Evolutionary conservation across 768 basidiomycete species (phyloP).

Genomic region (Calocybe cyanea): DNA sequence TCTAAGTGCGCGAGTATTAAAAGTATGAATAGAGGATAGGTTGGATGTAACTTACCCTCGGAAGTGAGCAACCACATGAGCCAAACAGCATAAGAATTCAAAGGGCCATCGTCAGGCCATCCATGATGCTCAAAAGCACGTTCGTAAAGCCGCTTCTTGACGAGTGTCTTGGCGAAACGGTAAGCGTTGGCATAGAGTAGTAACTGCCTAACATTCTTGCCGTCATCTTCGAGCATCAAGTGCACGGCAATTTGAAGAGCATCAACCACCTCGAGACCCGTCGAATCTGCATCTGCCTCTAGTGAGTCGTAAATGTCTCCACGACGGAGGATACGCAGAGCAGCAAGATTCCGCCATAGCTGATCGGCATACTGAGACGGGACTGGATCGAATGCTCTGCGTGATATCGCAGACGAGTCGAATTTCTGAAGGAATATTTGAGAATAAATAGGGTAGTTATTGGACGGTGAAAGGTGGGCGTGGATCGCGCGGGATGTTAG

Average conservation of each 20-base stretch:
- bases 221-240: slow-evolving; percentile 54
- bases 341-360: slow-evolving; percentile 28
- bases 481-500: slow-evolving; percentile 38
- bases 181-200: slow-evolving; percentile 38
- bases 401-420: slow-evolving; percentile 45
- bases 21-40: neutral
- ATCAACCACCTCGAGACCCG: slow-evolving; percentile 1
- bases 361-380: slow-evolving; percentile 30
- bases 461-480: slow-evolving; percentile 25
- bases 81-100: slow-evolving; percentile 50
- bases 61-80: slow-evolving; percentile 51
- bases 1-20: slow-evolving; percentile 14
- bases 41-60: slow-evolving; percentile 23
- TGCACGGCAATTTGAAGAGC: slow-evolving; percentile 7
- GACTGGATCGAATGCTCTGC: slow-evolving; percentile 43
- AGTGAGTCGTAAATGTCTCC: slow-evolving; percentile 4
- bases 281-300: no score
- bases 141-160: slow-evolving; percentile 39
- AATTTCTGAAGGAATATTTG: slow-evolving; percentile 52
- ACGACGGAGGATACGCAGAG: slow-evolving; percentile 37
- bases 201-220: slow-evolving; percentile 47
- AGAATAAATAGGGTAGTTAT: slow-evolving; percentile 18
- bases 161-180: slow-evolving; percentile 34
- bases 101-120: slow-evolving; percentile 49
- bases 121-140: slow-evolving; percentile 25